phyloP scores from a whole-genome alignment of 2,329 filamentous ascomycete genomes.

The Ophiostoma ulmi region DNA sequence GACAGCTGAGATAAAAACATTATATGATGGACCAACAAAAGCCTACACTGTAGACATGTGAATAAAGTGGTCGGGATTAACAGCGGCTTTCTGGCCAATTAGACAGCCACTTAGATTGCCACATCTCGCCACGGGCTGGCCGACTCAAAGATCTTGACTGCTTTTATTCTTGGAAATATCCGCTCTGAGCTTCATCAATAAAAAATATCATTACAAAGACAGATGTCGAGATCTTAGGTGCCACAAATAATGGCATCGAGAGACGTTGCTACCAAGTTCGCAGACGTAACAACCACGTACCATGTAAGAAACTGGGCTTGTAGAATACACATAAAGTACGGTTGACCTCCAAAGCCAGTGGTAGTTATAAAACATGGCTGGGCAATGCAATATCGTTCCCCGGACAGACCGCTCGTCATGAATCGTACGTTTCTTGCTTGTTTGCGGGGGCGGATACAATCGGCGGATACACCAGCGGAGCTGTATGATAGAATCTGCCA shows the following conservation, averaged over 20 bases:
- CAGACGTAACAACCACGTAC: too few relatives aligned
- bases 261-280: too few relatives aligned
- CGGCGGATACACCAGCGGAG: background rate
- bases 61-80: background rate
- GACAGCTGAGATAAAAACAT: background rate
- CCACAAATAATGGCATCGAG: too few relatives aligned
- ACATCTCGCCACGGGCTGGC: conserved; percentile 1
- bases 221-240: too few relatives aligned
- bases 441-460: background rate
- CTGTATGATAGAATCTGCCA: background rate
- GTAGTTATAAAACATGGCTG: background rate
- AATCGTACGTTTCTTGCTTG: background rate
- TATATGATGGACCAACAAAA: background rate
- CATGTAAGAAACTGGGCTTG: too few relatives aligned
- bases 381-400: background rate
- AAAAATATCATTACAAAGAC: too few relatives aligned
- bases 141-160: background rate
- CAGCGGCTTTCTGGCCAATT: background rate
- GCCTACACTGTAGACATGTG: background rate
- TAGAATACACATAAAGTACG: too few relatives aligned
- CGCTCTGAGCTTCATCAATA: too few relatives aligned
- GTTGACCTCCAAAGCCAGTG: background rate
- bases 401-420: background rate
- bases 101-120: background rate
- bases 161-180: background rate